Conservation (phyloP, 257 asterid genomes). For the Solanum neorickii region DNA sequence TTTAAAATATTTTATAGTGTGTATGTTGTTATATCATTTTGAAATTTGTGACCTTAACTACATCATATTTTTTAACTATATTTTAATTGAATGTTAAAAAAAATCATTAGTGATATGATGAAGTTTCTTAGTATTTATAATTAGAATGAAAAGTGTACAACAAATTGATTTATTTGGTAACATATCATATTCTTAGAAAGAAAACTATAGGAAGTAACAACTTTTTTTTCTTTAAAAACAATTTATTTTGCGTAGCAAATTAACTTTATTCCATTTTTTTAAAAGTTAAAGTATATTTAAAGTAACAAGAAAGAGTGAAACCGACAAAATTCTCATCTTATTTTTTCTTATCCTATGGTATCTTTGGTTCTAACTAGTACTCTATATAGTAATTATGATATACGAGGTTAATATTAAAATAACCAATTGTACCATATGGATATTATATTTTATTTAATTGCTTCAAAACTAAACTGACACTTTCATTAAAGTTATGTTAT, state of each 20-base stretch:
- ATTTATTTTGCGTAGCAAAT: background rate
- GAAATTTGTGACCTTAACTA: background rate
- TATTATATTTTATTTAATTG: too few relatives aligned
- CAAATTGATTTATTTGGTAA: too few relatives aligned
- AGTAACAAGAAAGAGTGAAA: background rate
- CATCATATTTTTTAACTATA: too few relatives aligned
- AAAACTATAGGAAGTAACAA: background rate
- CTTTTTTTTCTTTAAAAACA: too few relatives aligned
- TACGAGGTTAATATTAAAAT: background rate
- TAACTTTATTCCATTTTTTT: too few relatives aligned
- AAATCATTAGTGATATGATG: too few relatives aligned
- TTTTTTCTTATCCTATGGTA: background rate
- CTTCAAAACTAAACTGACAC: background rate
- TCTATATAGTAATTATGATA: too few relatives aligned
- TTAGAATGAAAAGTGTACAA: background rate
- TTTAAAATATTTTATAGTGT: background rate
- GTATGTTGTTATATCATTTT: background rate
- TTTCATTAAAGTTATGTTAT: too few relatives aligned
- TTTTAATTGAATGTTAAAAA: too few relatives aligned
- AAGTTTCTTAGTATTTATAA: too few relatives aligned
- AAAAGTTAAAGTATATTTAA: too few relatives aligned
- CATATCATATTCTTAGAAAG: background rate
- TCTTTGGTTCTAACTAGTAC: background rate
- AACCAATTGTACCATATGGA: too few relatives aligned
- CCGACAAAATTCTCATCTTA: background rate